These are phyloP conservation scores for Hypomyces rosellus DNA, from an alignment of 2,329 filamentous ascomycete species.

Conservation along the genomic window DNA sequence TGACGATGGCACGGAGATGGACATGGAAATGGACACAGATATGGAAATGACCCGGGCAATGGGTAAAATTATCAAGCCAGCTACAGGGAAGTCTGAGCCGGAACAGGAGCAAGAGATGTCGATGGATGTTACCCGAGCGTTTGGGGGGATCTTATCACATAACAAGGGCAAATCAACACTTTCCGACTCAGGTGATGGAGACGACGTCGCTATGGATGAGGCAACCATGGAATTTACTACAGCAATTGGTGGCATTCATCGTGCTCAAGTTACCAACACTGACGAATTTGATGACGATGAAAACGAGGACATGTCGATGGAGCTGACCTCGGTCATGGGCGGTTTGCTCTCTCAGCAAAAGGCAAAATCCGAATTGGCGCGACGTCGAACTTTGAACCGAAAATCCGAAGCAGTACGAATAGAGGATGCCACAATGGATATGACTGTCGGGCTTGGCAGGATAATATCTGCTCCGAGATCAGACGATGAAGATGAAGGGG, in stretches of 20 bases:
- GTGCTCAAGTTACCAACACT: slow-evolving; percentile 24
- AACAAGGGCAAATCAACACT: slow-evolving; percentile 8
- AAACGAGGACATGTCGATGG: slow-evolving; percentile 73
- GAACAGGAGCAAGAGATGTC: slow-evolving; percentile 64
- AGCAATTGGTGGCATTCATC: slow-evolving; percentile 65
- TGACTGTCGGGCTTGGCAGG: slow-evolving; percentile 52
- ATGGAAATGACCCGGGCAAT: slow-evolving; percentile 53
- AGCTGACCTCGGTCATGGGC: slow-evolving; percentile 62
- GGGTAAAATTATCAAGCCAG: slow-evolving; percentile 44
- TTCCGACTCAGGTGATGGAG: slow-evolving; percentile 19
- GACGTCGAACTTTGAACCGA: slow-evolving; percentile 22
- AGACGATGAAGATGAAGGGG: slow-evolving; percentile 30
- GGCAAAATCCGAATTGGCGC: slow-evolving; percentile 18
- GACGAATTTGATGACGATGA: slow-evolving; percentile 35
- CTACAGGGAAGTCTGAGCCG: slow-evolving; percentile 33
- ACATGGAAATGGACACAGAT: slow-evolving; percentile 40
- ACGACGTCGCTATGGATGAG: slow-evolving; percentile 36
- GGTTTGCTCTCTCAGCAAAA: slow-evolving; percentile 38
- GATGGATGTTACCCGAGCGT: slow-evolving; percentile 85
- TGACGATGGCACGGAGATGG: slow-evolving; percentile 27
- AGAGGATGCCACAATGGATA: slow-evolving; percentile 40
- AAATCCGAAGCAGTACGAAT: slow-evolving; percentile 22
- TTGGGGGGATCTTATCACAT: slow-evolving; percentile 68
- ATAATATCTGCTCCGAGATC: slow-evolving; percentile 36
- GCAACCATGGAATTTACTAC: slow-evolving; percentile 74